A percentile compares a stretch with the other conserved stretches of the same genome.
Evolutionary conservation across 2,329 filamentous ascomycete genomes (phyloP).

Genomic region (Alternaria triticimaculans): DNA sequence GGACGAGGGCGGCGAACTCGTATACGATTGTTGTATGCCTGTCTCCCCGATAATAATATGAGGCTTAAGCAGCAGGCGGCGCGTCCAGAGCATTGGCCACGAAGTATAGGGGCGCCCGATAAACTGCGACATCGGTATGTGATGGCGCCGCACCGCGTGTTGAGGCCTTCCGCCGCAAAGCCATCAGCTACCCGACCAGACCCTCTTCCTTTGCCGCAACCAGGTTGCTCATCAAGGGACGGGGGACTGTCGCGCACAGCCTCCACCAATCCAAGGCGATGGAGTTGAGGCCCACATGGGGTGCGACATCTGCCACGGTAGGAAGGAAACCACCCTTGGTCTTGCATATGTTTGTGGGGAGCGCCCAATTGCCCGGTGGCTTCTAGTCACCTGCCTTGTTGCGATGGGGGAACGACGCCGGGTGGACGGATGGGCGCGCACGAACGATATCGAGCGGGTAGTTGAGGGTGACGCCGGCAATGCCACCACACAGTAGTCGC

Average conservation of each 20-base stretch:
- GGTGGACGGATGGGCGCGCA: constrained; percentile 93
- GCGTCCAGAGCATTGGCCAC: not conserved
- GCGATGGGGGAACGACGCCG: constrained; percentile 86
- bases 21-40: not conserved
- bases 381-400: constrained; percentile 57
- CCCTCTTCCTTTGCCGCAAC: not conserved
- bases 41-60: not conserved
- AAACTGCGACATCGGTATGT: not conserved
- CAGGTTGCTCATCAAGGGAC: not conserved
- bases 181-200: not conserved
- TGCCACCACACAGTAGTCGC: constrained; percentile 83
- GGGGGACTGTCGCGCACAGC: not conserved
- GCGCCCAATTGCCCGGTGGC: constrained; percentile 90
- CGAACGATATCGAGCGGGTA: constrained; percentile 98
- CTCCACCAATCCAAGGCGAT: constrained; percentile 58
- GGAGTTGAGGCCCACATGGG: constrained; percentile 96
- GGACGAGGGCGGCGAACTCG: not conserved
- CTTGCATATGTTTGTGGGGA: constrained; percentile 83
- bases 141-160: not conserved
- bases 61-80: not conserved
- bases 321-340: constrained; percentile 88
- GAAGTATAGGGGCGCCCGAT: not conserved
- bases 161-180: not conserved
- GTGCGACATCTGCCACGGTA: constrained; percentile 92
- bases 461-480: constrained; percentile 89